Evolutionary conservation across 192 early-diverging fungal species (phyloP).

Genomic region (Backusella parvicylindrica): DNA sequence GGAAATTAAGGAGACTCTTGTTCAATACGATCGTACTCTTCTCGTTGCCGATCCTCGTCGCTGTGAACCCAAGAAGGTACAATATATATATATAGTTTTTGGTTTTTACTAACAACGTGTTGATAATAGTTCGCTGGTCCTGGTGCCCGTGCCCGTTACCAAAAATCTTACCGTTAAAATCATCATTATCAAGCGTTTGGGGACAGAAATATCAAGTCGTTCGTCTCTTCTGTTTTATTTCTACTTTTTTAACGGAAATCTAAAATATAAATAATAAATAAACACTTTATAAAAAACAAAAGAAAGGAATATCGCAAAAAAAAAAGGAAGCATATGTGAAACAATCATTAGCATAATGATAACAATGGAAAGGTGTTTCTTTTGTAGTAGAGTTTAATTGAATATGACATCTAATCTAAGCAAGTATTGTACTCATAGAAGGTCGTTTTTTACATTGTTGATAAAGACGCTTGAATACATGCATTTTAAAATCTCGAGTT

Average conservation of each 20-base stretch:
- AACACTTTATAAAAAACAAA: not conserved
- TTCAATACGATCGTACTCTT: constrained; percentile 93
- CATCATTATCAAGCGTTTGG: not conserved
- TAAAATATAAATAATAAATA: not conserved
- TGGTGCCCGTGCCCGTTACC: constrained; percentile 96
- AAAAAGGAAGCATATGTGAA: no score
- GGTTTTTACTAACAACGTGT: not conserved
- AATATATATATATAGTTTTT: no score
- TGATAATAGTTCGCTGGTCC: constrained; percentile 81
- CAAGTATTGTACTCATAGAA: no score
- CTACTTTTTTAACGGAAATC: not conserved
- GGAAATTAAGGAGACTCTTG: constrained; percentile 94
- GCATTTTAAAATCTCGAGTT: no score
- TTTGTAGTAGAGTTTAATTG: no score
- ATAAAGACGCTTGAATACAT: no score
- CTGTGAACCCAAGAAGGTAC: constrained; percentile 95
- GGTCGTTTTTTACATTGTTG: no score
- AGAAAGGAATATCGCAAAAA: not conserved
- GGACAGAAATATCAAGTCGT: not conserved
- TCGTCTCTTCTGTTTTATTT: not conserved
- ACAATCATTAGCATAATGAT: no score
- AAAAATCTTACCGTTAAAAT: constrained; percentile 89
- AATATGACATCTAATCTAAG: no score
- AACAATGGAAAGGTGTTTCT: no score
- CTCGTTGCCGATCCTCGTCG: constrained; percentile 99